A percentile compares a stretch with the other conserved stretches of the same genome.
Conservation (phyloP, 257 asterid genomes). For the Coffea canephora region DNA sequence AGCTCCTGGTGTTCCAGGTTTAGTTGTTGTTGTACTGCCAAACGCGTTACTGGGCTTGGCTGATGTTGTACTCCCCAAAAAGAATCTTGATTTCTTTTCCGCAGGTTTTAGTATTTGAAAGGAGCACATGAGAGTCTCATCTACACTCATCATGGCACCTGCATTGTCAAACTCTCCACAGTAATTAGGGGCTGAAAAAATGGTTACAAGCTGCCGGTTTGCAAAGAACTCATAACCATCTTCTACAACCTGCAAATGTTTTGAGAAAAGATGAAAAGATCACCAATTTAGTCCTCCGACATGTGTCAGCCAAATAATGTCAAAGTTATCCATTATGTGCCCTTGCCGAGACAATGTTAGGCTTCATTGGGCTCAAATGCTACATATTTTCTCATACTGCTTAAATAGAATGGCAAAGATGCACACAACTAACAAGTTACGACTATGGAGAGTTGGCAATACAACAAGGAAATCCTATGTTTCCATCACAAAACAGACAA, state of each 20-base stretch:
- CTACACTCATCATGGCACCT: conserved; percentile 45
- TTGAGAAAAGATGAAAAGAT: not conserved
- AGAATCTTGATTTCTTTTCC: conserved; percentile 28
- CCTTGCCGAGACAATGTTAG: not conserved
- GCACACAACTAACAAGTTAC: not conserved
- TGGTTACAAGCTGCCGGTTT: conserved; percentile 35
- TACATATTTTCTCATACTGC: not conserved
- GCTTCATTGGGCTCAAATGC: not conserved
- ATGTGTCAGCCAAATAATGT: not conserved
- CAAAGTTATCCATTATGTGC: not conserved
- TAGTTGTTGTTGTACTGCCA: conserved; percentile 19
- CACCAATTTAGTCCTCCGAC: not conserved
- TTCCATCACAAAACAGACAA: not conserved
- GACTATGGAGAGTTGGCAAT: not conserved
- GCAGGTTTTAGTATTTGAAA: conserved; percentile 41
- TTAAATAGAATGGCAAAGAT: not conserved
- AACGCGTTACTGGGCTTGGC: conserved; percentile 20
- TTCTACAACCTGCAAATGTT: conserved; percentile 31
- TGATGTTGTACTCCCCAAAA: conserved; percentile 30
- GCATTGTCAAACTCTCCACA: conserved; percentile 42
- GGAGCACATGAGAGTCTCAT: conserved; percentile 41
- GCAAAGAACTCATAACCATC: conserved; percentile 44
- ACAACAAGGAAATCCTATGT: not conserved
- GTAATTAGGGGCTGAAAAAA: conserved; percentile 40
- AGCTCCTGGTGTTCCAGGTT: conserved; percentile 19